Base-by-base conservation (phyloP, 2,329 filamentous ascomycete genomes). In the Epichloe sibirici region DNA sequence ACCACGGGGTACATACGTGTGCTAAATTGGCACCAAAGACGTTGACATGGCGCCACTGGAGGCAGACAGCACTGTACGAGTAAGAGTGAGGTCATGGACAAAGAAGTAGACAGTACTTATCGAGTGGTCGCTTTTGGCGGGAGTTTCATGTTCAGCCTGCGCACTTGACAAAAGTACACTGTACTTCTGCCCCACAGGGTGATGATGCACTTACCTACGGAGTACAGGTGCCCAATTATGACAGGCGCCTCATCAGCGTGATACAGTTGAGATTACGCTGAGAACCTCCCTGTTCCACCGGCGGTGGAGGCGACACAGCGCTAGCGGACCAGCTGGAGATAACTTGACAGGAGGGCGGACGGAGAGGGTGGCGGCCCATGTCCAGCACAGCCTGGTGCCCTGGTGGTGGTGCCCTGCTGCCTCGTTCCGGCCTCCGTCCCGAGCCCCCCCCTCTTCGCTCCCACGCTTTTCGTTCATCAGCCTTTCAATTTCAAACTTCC, bases 401-500 rank as follows among this genome's bases (percentile, higher is more conserved):
- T 31, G 35, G 31, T 46, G 46, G 39, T 31, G 37, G 31, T 45
- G 46, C 40, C 48, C 52, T 48, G 45, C 37, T 45, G 51, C 43
- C 51, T 58, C 55, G 53, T 54, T 53, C 54, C 55, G 57, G 58
- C 58, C 59, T 54, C 58, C 53, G 57, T 52, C 56, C 59, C 57
- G 58, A 61, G 55, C 61, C 64, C 63, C 63, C 62, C 61, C n/a
- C n/a, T n/a, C 62, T 49, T 59, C 60, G 63, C 64, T 58, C 58
- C 58, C 43, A 51, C 45, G 61, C 63, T 62, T 66, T 65, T 63
- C 62, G 56, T 58, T 62, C 60, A 60, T 62, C 64, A 62, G 61
- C 57, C 61, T 58, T 59, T 59, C 60, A 60, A 60, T 58, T 59
- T 60, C 64, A 59, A 57, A 42, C 51, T 39, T 56, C 58, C 57